Base-by-base conservation (phyloP, 306 rosid species). In the Corylus avellana region DNA sequence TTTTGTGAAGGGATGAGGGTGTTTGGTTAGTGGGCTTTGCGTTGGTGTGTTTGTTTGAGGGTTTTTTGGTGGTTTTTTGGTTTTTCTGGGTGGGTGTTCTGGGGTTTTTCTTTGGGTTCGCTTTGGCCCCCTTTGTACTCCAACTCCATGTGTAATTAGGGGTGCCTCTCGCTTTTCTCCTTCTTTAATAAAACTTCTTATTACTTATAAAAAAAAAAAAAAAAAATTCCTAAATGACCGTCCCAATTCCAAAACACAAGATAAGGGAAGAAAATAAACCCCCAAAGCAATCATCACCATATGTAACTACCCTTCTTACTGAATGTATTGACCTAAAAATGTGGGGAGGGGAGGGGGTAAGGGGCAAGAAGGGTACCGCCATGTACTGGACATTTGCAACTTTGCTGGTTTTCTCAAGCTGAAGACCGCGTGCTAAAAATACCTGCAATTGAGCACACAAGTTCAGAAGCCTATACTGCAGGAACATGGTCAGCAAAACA, bases 391-490 rank as follows among this genome's bases (percentile, higher is more conserved):
- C 72, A 77, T 91, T 93, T 56, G 84, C 77, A 74, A 85, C 95
- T 90, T 85, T 91, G 74, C 88, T 79, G n/a, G 90, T 90, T 84
- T 87, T 91, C 89, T 91, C 98, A 66, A 93, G 92, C 84, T 93
- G 98, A 72, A 91, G 91, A 73, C 91, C 98, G 3, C 94, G 92
- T 13, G 97, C 92, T 78, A 89, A 84, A 82, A 85, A 84, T 69
- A 84, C 92, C 98, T 91, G 87, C 88, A 78, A 74, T 76, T 63
- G 29, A 17, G 56, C 44, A 72, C 44, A 42, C 53, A 54, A 7
- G 61, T 63, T 79, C 51, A 81, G 48, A 75, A 73, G 12, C 47
- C 50, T 27, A 13, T 55, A 20, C 55, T 69, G 44, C 76, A 46
- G 56, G 55, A 48, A 32, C 35, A 29, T 2, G 22, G 55, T 49